phyloP scores from a whole-genome alignment of 176 grass and related monocot genomes.

The Neostapfia colusana region DNA sequence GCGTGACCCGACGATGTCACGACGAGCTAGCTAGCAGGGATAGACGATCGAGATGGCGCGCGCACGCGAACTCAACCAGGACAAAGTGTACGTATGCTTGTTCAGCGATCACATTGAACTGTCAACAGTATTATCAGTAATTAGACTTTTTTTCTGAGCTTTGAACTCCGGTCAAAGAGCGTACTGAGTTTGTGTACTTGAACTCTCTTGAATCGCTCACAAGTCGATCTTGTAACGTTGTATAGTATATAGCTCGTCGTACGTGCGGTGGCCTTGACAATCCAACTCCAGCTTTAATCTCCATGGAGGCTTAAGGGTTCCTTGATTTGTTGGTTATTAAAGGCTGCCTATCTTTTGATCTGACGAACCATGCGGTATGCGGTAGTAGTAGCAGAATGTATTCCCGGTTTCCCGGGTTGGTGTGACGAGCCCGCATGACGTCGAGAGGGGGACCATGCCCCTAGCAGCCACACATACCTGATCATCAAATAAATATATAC shows the following conservation, averaged over 20 bases:
- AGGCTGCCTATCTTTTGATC: too few species aligned
- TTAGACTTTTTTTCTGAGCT: neutral
- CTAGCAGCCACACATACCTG: neutral
- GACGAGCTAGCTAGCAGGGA: neutral
- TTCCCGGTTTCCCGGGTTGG: neutral
- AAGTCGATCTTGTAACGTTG: too few species aligned
- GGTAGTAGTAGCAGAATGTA: neutral
- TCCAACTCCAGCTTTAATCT: too few species aligned
- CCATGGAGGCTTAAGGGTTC: neutral
- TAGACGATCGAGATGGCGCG: neutral
- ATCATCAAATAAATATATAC: neutral
- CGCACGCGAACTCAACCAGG: neutral
- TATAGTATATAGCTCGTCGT: neutral
- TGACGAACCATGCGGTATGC: neutral
- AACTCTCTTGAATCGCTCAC: neutral
- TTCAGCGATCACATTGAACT: constrained; percentile 4
- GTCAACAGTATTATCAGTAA: constrained; percentile 2
- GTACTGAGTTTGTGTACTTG: neutral
- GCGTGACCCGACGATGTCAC: constrained; percentile 4
- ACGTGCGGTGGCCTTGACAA: neutral
- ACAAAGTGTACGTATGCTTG: neutral
- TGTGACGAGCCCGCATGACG: neutral
- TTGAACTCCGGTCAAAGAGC: neutral
- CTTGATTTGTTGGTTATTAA: too few species aligned
- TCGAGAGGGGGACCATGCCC: neutral